These are phyloP conservation scores for Asterophora lycoperdoides DNA, from an alignment of 768 basidiomycete genomes.

Conservation along the genomic window DNA sequence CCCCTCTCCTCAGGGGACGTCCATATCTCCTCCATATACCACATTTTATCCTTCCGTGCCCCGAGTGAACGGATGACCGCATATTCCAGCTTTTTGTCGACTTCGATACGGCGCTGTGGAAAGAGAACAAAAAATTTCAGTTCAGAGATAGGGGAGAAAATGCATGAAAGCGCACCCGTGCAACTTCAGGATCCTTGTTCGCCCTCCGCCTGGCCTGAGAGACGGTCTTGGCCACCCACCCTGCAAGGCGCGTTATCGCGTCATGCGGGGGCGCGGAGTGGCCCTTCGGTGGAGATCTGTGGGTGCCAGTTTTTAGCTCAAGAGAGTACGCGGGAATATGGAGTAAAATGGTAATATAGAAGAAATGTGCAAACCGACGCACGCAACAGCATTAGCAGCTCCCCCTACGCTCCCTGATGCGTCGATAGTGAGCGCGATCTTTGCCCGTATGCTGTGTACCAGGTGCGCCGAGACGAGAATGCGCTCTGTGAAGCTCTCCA, in stretches of 20 bases:
- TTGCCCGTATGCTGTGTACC: slow-evolving; percentile 18
- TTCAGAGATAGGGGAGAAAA: no score
- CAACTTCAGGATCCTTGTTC: slow-evolving; percentile 2
- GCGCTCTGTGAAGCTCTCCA: slow-evolving; percentile 2
- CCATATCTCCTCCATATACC: slow-evolving; percentile 24
- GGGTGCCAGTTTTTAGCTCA: neutral
- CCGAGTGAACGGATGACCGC: slow-evolving; percentile 21
- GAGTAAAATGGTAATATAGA: no score
- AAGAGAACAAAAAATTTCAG: slow-evolving; percentile 1
- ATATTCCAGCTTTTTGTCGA: slow-evolving; percentile 18
- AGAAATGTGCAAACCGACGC: no score
- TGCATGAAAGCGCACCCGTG: neutral
- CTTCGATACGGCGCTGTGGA: slow-evolving; percentile 18
- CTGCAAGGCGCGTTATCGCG: neutral
- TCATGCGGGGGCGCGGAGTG: neutral
- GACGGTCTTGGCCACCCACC: neutral
- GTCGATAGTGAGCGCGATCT: slow-evolving; percentile 21
- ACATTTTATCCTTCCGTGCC: slow-evolving; percentile 25
- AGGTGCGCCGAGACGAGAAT: slow-evolving; percentile 4
- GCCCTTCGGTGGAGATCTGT: neutral
- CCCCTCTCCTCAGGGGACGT: slow-evolving; percentile 26
- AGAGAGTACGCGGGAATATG: no score
- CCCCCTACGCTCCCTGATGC: slow-evolving; percentile 9
- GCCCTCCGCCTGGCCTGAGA: neutral
- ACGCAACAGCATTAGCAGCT: slow-evolving; percentile 21